Evolutionary conservation across 768 basidiomycete species (phyloP), one percentile per base, ranked within the genome.

Genomic region (Boletus sp.): DNA sequence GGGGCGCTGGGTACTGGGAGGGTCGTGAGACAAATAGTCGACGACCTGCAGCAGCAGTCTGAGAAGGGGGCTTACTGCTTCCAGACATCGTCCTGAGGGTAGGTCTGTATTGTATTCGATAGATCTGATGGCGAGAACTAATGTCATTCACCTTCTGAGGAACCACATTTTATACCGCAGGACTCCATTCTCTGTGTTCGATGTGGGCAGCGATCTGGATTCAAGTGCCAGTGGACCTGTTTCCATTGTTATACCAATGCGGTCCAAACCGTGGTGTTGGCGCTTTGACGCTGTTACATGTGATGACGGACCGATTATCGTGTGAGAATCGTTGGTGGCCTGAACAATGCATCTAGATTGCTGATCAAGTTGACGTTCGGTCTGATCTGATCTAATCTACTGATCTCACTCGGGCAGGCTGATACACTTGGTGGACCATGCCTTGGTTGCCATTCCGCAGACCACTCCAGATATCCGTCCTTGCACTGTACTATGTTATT

Each of bases 161-260:
- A 29, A 9, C 30, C 15, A n/a, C n/a, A 18, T 47, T 33, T 47
- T 33, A 47, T 47, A 20, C 11, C 11, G 8, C 47, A 33, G 29
- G 45, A 17, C 45, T 28, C 45, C 29, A 32, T 18, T 18, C 32
- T 7, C 17, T 47, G 18, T 17, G 47, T 33, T 33, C n/a, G 2
- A 8, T 18, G 11, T 61, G 50, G 32, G 7, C 6, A 42, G 33
- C 12, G 24, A 35, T 33, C 30, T 35, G 37, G 29, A 9, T 30
- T 7, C n/a, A n/a, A n/a, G n/a, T n/a, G n/a, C n/a, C n/a, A n/a
- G 20, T 29, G 17, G 5, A 11, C 40, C 11, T 33, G 6, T 47
- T 18, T 20, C 47, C 57, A 52, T 63, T 61, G 52, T 58, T 24
- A 11, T 32, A 7, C 28, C 9, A 28, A 24, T 39, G 35, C 20